Conservation (phyloP, 176 grass and related monocot genomes). For the Saccharum spontaneum region DNA sequence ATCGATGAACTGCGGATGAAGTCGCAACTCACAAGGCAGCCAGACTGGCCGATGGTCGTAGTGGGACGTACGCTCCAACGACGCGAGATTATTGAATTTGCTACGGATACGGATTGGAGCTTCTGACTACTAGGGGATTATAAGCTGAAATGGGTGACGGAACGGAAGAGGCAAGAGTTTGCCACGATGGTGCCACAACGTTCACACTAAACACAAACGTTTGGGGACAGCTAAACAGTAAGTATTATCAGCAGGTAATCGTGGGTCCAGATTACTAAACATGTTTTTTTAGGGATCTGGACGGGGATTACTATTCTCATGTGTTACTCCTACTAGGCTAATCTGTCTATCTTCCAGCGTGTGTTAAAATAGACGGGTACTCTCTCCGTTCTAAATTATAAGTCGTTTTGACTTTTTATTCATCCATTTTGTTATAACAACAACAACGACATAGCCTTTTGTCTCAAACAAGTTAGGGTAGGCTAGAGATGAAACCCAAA, state of each 20-base stretch:
- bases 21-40: not conserved
- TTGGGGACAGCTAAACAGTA: not conserved
- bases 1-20: not conserved
- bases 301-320: no score
- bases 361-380: no score
- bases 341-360: no score
- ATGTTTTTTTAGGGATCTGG: not conserved
- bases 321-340: no score
- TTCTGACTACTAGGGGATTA: not conserved
- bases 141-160: not conserved
- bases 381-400: no score
- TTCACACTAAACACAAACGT: not conserved
- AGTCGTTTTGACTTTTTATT: no score
- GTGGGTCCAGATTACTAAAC: not conserved
- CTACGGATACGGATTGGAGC: not conserved
- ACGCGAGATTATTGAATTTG: not conserved
- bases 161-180: slow-evolving; percentile 1
- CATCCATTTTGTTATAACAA: no score
- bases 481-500: no score
- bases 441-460: no score
- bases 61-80: not conserved
- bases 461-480: no score
- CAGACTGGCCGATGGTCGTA: no score
- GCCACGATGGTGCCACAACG: not conserved
- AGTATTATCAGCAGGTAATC: not conserved